Evolutionary conservation across 1,139 yeast species (phyloP), one percentile per base, ranked within the genome.

Genomic region (Yamadazyma membranifaciens): DNA sequence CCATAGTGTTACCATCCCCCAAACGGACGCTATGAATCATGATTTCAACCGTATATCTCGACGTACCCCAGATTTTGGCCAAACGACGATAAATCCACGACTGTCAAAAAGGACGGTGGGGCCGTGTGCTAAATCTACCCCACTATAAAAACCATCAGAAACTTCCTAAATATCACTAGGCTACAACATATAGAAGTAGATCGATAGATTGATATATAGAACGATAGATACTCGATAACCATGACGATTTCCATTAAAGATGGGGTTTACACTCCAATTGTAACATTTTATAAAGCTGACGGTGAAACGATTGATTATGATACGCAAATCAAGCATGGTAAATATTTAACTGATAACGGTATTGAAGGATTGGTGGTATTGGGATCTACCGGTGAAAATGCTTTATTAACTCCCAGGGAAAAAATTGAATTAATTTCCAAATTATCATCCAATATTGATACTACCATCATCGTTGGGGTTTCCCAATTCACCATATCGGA

Each of bases 371-470:
- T 63, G 26, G 59, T 64, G 9, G 55, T 63, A 9, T 51, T 60
- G 31, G 70, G 71, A 3, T 60, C 68, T 3, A 63, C 64, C 32
- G 80, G 79, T 27, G 79, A 75, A 50, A 62, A 69, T 43, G 58
- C 67, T 31, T 73, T 68, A 48, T 55, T 73, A 49, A 60, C 74
- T 16, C 57, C 62, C 37, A 49, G 55, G 17, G 80, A 75, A 52
- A 59, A 78, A 41, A 47, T 54, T 17, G 48, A 51, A 12, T 45
- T 68, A 22, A 52, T 67, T 12, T 9, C 11, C 3, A n/a, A 14
- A 11, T n/a, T 22, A 11, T 9, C 29, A n/a, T n/a, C 31, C 2
- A 20, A 26, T 14, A 13, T 31, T 11, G 35, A 24, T 26, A 26
- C 24, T 10, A 16, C 36, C 10, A 56, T 73, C 36, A 56, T 69